Evolutionary conservation across 805 yeast species (phyloP), one percentile per base, ranked within the genome.

Genomic region (Saturnispora kantuleensis): DNA sequence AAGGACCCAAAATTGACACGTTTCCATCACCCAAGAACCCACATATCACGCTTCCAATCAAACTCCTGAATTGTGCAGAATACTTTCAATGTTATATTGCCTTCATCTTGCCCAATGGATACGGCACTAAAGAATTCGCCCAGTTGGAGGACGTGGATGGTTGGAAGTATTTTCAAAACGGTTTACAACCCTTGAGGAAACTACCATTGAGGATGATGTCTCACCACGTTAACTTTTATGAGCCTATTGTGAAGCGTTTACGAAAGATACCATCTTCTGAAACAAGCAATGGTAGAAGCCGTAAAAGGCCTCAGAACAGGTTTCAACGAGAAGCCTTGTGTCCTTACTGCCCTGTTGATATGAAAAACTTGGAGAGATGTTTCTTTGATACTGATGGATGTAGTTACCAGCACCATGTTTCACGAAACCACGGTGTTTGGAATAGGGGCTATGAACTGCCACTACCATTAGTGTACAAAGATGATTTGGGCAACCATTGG

Each of bases 361-460:
- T 21, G 7, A 21, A 33, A 5, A 39, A 34, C 8, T 30, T 44
- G 28, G 31, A 13, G 10, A 29, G 13, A 15, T 34, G 47, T 51
- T 5, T 62, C 59, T 43, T 52, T 40, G 57, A 56, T 39, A 42
- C 53, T 46, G 52, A 51, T 38, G 56, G 54, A 16, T 54, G 59
- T 5, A 50, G 51, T 26, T 62, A 62, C 38, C 51, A 57, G n/a
- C 64, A 60, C 33, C 66, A 62, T 44, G 55, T 62, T 31, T 53
- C 61, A 5, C 58, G 55, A 37, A 55, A 56, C 15, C 66, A 62
- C 39, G 65, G 65, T 3, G 59, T 62, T 8, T 59, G 56, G 49
- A 52, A 58, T 4, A 53, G 54, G n/a, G 65, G 66, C 10, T 45
- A 48, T 36, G 56, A 52, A 35, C 50, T 62, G 57, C 56, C 60